Base-by-base conservation (phyloP, 257 asterid genomes). In the Solanum pennellii region DNA sequence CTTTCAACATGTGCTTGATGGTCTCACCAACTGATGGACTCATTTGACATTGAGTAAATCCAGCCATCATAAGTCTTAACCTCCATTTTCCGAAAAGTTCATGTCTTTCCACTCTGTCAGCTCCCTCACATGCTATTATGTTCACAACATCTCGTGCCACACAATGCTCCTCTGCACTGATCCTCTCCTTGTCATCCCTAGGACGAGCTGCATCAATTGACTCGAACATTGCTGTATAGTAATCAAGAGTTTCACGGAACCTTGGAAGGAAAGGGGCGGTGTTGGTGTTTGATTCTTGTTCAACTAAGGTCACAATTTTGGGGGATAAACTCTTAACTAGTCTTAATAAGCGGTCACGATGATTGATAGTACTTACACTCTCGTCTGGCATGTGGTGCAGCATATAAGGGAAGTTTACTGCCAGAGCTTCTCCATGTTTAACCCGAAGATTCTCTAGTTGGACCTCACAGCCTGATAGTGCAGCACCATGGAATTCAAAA, bases 301-400 rank as follows among this genome's bases (percentile, higher is more conserved):
- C 99, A 10, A 93, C 92, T 13, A 96, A 92, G 31, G 98, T 93
- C 75, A 96, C 97, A 8, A 95, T 93, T 83, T 94, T 96, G 5
- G 99, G 99, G 0, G 98, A 94, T 90, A 96, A 83, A 87, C 94
- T 91, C 87, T 94, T 94, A 37, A 95, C 94, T 3, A 96, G 93
- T 52, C 97, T 87, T 9, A 96, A 93, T 29, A 96, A 90, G 12
- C 99, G 92, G 91, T 96, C 99, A 0, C 99, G 89, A 41, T 94
- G 99, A 39, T 96, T 96, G 65, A 82, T 44, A 2, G 98, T 95
- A 92, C 91, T 94, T 62, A 96, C 98, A 1, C 98, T 94, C 94
- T 96, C 98, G 11, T 96, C 99, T 3, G 99, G 99, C 94, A 96
- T 92, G 94, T 96, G 99, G 91, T 96, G 99, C 85, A 96, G 88